These are phyloP conservation scores for Auriscalpium orientale DNA, from an alignment of 768 basidiomycete species.

Conservation along the genomic window DNA sequence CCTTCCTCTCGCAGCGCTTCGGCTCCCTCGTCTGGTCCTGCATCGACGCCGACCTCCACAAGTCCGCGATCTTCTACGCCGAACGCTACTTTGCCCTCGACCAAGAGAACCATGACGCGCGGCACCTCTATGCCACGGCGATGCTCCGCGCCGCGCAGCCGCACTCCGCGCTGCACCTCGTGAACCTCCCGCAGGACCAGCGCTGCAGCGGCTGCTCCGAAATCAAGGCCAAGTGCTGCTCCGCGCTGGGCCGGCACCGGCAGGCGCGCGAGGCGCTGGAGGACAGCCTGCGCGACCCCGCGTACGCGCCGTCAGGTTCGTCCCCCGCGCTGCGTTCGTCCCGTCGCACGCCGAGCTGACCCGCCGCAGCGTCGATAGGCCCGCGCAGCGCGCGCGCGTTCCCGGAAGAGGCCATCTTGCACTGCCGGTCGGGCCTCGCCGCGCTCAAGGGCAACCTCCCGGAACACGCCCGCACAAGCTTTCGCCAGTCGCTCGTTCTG, in stretches of 20 bases:
- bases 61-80: constrained; percentile 83
- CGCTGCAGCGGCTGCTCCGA: constrained; percentile 72
- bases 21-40: constrained; percentile 73
- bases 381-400: constrained; percentile 48
- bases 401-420: constrained; percentile 65
- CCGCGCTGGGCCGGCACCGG: constrained; percentile 61
- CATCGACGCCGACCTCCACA: constrained; percentile 72
- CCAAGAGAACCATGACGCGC: constrained; percentile 65
- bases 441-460: constrained; percentile 75
- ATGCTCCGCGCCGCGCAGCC: constrained; percentile 64
- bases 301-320: constrained; percentile 52
- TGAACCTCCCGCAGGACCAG: constrained; percentile 52
- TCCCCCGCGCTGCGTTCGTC: constrained; percentile 14
- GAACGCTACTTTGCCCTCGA: constrained; percentile 76
- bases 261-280: constrained; percentile 71
- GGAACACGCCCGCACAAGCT: constrained; percentile 65
- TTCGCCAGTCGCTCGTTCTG: constrained; percentile 58
- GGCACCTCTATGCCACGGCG: constrained; percentile 77
- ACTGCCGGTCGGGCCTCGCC: constrained; percentile 70
- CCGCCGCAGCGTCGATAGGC: constrained; percentile 43
- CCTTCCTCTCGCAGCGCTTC: constrained; percentile 61
- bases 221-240: constrained; percentile 72
- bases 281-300: constrained; percentile 45
- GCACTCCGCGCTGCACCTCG: constrained; percentile 66
- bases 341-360: background rate